Evolutionary conservation across 116 monocot species (phyloP), one percentile per base, ranked within the genome.

Genomic region (Thalassia testudinum): DNA sequence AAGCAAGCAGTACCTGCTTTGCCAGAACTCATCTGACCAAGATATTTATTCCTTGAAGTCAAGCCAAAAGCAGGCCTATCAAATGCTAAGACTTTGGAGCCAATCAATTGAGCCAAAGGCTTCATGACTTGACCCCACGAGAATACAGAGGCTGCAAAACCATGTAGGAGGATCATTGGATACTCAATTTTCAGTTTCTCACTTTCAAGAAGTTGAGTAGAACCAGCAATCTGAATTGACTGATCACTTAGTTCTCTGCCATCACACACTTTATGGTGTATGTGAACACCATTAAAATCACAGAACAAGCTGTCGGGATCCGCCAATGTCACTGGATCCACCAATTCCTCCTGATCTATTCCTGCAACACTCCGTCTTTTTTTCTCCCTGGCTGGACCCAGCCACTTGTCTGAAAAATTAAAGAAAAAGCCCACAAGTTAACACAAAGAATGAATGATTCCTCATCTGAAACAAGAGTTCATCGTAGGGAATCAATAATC

Each of bases 11-110:
- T 18, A 61, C 76, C 72, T 1, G 27, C 56, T 27, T 21, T 22
- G 1, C 16, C 24, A 25, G 53, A 29, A 34, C 20, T 47, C 23
- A 2, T 17, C 14, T 34, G 47, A 16, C 24, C 52, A 27, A 58
- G 50, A 59, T 26, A 27, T 16, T 54, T 63, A 19, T 27, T 28
- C 57, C 93, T 80, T 47, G 87, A 70, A 12, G 93, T 84, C 61
- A 93, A 52, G 8, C 93, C 93, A 57, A 93, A 93, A 17, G 81
- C 93, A 8, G 87, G 93, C n/a, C 93, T 80, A 19, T 93, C 92
- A 54, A 93, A 93, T 0, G 87, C 92, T 23, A 93, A 78, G 47
- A 87, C 92, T 38, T 80, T 78, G 26, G 80, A 75, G 27, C 80
- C 73, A 12, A 44, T 63, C 10, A 80, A 16, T 16, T 64, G 53